Evolutionary conservation across 139 green algal species (phyloP), one percentile per base, ranked within the genome.

Genomic region (Gonium pectorale): DNA sequence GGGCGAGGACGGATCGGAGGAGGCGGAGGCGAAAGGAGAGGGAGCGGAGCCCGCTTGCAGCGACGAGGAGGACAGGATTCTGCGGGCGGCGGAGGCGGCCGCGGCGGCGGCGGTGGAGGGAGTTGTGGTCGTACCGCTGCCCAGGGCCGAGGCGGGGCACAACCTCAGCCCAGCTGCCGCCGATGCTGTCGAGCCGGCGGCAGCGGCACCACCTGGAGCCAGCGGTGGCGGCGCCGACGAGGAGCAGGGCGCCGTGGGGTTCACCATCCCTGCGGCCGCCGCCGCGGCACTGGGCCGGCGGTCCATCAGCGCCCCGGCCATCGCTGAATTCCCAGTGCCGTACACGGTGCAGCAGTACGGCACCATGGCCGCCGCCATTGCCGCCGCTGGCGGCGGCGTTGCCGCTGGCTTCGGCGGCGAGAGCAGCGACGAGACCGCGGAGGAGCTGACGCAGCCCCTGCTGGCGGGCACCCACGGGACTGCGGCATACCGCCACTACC

Each of bases 381-480:
- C n/a, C n/a, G 59, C 59, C 29, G 59, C 26, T 27, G 26, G 11
- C 59, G 62, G 4, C 62, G 31, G 13, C 62, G 33, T 2, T 21
- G 31, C 31, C 62, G 62, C 35, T 38, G 38, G 5, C 38, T 2
- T 37, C 40, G 26, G 37, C 52, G 73, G 56, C 54, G 59, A 9
- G n/a, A 59, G 41, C 17, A 40, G 31, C 29, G 56, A 63, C 46
- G 46, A 54, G 46, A 15, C 46, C 13, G 46, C 46, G 13, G 13
- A n/a, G n/a, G 60, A 11, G 8, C 40, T 81, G 8, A 56, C 37
- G 26, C 15, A 51, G 73, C 73, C 73, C 24, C 73, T 81, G 54
- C 54, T 81, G 11, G 35, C 66, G 6, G 70, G 70, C 9, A 80
- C 71, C 6, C 73, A 69, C 73, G 73, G 73, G 7, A 69, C 54